Evolutionary conservation across 2,329 filamentous ascomycete species (phyloP).

Genomic region (Cytospora chrysosperma): DNA sequence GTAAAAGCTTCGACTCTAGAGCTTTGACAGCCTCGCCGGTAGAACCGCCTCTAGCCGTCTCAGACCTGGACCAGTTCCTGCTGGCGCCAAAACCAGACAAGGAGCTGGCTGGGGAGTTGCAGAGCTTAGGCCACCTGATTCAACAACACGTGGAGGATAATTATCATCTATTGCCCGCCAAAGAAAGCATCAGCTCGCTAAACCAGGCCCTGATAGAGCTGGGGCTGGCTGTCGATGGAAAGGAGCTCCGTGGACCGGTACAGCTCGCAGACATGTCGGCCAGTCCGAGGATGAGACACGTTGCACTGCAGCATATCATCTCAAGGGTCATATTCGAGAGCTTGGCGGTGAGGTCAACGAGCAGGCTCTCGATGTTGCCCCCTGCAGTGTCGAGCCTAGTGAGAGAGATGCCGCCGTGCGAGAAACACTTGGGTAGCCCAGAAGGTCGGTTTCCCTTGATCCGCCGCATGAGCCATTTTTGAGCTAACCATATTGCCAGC

Average conservation of each 20-base stretch:
- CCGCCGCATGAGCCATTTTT: background rate
- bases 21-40: constrained; percentile 17
- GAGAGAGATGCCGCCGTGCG: constrained; percentile 31
- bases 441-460: constrained; percentile 31
- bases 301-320: constrained; percentile 40
- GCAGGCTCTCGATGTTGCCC: constrained; percentile 39
- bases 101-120: constrained; percentile 36
- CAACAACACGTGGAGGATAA: constrained; percentile 41
- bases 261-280: constrained; percentile 33
- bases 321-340: constrained; percentile 37
- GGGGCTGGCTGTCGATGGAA: constrained; percentile 28
- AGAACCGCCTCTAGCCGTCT: constrained; percentile 12
- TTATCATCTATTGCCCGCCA: constrained; percentile 35
- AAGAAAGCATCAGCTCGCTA: constrained; percentile 26
- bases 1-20: constrained; percentile 7
- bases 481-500: constrained; percentile 22
- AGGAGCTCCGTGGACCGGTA: constrained; percentile 11
- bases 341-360: constrained; percentile 32
- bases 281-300: constrained; percentile 33
- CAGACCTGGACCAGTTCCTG: constrained; percentile 36
- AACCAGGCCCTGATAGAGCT: constrained; percentile 29
- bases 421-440: constrained; percentile 28
- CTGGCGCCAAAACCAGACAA: constrained; percentile 38
- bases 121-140: constrained; percentile 37
- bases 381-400: constrained; percentile 33